Evolutionary conservation across 345 rosid genomes (phyloP).

Genomic region (Populus tremula): DNA sequence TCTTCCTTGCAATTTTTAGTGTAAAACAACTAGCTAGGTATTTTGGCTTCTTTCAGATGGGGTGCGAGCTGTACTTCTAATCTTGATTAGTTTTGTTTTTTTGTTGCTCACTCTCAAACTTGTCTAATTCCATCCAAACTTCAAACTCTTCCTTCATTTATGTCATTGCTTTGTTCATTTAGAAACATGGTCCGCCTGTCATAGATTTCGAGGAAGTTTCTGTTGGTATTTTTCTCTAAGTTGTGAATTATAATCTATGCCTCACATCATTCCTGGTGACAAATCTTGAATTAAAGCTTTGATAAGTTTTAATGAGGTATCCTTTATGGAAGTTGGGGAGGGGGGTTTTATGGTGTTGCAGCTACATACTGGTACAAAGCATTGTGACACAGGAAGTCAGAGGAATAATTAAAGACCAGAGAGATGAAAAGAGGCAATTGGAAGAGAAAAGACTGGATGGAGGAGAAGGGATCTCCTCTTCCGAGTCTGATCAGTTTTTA

Average conservation of each 20-base stretch:
- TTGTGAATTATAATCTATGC: neutral
- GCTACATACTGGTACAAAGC: neutral
- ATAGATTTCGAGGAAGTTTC: neutral
- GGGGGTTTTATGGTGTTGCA: neutral
- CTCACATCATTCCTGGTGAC: neutral
- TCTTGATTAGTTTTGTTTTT: neutral
- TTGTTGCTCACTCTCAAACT: neutral
- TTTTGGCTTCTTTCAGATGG: neutral
- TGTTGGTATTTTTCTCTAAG: neutral
- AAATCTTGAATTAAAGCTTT: neutral
- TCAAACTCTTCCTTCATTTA: neutral
- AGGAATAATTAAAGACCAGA: neutral
- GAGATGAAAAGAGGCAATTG: neutral
- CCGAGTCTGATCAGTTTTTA: neutral
- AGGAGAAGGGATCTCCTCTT: neutral
- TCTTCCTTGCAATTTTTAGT: neutral
- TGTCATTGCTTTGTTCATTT: neutral
- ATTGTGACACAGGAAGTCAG: neutral
- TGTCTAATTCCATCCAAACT: neutral
- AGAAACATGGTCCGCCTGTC: neutral
- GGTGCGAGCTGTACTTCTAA: neutral
- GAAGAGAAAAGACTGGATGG: neutral
- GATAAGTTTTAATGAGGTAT: neutral
- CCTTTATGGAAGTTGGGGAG: neutral
- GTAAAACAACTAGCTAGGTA: neutral